Base-by-base conservation (phyloP, 2,329 filamentous ascomycete genomes). In the Colletotrichum karsti region DNA sequence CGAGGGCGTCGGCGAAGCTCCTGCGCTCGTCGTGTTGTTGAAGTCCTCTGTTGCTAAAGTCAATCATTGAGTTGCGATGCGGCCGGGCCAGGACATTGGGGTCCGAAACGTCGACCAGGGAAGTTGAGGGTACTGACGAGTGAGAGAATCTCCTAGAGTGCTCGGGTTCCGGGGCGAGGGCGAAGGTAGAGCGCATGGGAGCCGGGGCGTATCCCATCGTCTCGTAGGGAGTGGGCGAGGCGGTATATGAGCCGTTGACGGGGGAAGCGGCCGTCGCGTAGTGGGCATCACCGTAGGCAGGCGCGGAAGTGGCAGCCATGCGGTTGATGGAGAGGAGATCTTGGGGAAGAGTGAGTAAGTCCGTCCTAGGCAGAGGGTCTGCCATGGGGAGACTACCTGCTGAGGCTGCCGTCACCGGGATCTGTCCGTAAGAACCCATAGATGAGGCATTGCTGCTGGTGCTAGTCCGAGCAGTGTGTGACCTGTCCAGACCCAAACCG, bases 1-100 rank as follows among this genome's bases (percentile, higher is more conserved):
- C 95, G 63, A 98, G 90, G 28, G 94, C 93, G 77, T 98, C 95
- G 72, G 92, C 93, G 78, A 95, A 97, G 73, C 91, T 92, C 73
- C 91, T 79, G 84, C 90, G 77, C 82, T 88, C 83, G 81, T 88
- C 78, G 81, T 79, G 77, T 20, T 78, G 84, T 30, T 67, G 64
- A 57, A 68, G 39, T 42, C 66, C 67, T 72, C 74, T 77, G 72
- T 72, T 68, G 56, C 54, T 81, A 80, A 87, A 85, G 88, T 92
- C 89, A 91, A 90, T 85, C 80, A 90, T 81, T 76, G 88, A 88
- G 79, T 83, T 88, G 81, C 86, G 88, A 78, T 83, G 88, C 75
- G 87, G 80, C 61, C 75, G 76, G 62, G 72, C 72, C 41, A 74
- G 71, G 63, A 73, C 75, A 72, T 71, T 71, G 62, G 78, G 74